Evolutionary conservation across 306 rosid genomes (phyloP).

Genomic region (Dalbergia oliveri): DNA sequence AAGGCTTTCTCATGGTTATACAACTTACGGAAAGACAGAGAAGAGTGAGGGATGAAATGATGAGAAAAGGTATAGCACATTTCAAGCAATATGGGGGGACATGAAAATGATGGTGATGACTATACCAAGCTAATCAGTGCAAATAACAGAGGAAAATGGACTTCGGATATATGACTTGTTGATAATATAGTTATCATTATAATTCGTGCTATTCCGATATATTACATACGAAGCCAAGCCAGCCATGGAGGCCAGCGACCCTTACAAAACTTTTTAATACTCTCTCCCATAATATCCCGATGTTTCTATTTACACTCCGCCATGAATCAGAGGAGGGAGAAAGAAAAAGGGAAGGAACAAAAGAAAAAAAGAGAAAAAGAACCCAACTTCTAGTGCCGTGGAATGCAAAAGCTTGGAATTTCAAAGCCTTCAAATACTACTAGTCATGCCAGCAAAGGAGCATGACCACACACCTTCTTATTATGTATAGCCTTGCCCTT

Average conservation of each 20-base stretch:
- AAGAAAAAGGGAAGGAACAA: not conserved
- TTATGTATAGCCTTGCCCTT: conserved; percentile 87
- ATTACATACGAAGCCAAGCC: conserved; percentile 54
- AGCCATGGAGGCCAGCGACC: conserved; percentile 45
- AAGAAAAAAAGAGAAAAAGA: conserved; percentile 5
- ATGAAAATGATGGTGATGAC: no score
- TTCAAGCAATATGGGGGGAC: no score
- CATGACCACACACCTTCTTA: conserved; percentile 97
- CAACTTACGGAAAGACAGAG: not conserved
- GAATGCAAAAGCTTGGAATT: conserved; percentile 17
- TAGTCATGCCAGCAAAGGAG: conserved; percentile 98
- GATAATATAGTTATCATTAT: conserved; percentile 13
- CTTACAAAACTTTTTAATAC: conserved; percentile 55
- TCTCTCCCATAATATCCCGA: conserved; percentile 46
- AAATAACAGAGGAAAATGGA: not conserved
- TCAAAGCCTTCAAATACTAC: not conserved
- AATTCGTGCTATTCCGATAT: conserved; percentile 54
- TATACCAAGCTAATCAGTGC: no score
- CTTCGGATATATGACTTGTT: not conserved
- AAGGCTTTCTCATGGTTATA: not conserved
- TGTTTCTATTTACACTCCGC: conserved; percentile 68
- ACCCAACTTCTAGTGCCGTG: conserved; percentile 21
- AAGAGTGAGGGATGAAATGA: not conserved
- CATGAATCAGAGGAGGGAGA: conserved; percentile 27
- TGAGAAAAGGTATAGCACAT: not conserved